Evolutionary conservation across 2,329 filamentous ascomycete species (phyloP), one percentile per base, ranked within the genome.

Genomic region (Fusarium sp.): DNA sequence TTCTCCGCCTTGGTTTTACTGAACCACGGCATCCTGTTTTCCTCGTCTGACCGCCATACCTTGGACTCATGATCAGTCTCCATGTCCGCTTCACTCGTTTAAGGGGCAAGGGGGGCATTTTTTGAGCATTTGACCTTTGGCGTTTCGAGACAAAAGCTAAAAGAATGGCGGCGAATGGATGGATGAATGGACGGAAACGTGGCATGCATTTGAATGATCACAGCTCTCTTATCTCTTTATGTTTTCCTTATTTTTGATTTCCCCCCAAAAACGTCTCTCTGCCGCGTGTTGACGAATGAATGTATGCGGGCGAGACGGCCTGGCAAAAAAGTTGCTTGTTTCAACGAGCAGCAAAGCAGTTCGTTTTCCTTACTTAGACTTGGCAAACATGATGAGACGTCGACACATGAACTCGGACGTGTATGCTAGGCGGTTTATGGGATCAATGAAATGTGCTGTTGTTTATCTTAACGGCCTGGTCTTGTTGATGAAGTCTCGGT

Each of bases 171-270:
- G 72, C 72, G 72, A 74, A 73, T 71, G 72, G 71, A 74, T 64
- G 71, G 64, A 71, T 72, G 71, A 72, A 71, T 67, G 71, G 70
- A 72, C 62, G 69, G 72, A 74, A 74, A 74, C 72, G 72, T 74
- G 72, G 71, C 65, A 74, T 74, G 72, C 72, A 72, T 74, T 73
- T 74, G 68, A 74, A 74, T 74, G 71, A 74, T 75, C 49, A 74
- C 71, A 70, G 59, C 68, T 66, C 67, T 75, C 47, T 74, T 72
- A 62, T 64, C 62, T 62, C 54, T 62, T 69, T 67, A 57, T 63
- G 62, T 63, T 67, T 64, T 49, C 37, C 45, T 58, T 47, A 62
- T 63, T 63, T 60, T 59, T 46, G 17, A 56, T 56, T 59, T 61
- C 65, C 53, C 65, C 53, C 63, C 49, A 63, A 70, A 70, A 67